Conservation (phyloP, 129 eudicot genomes). For the Flaveria robusta region DNA sequence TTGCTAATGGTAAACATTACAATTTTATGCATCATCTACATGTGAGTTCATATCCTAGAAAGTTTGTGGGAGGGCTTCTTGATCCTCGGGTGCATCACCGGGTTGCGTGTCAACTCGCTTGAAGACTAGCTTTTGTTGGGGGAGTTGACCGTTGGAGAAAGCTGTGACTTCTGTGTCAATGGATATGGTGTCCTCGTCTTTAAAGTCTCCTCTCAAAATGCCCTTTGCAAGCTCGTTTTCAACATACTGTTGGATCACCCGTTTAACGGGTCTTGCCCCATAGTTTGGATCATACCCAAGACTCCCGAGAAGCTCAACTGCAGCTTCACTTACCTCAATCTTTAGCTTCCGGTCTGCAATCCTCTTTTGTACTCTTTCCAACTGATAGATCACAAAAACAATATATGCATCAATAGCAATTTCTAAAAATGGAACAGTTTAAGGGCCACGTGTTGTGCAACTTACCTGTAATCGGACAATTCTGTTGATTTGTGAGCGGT, state of each 20-base stretch:
- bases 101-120: conserved; percentile 40
- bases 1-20: conserved; percentile 16
- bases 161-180: conserved; percentile 88
- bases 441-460: background rate
- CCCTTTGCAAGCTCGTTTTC: conserved; percentile 98
- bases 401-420: background rate
- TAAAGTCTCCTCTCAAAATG: conserved; percentile 87
- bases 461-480: conserved; percentile 86
- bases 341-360: conserved; percentile 78
- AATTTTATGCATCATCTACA: conserved; percentile 11
- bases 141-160: conserved; percentile 84
- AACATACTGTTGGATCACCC: conserved; percentile 89
- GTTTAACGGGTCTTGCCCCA: conserved; percentile 96
- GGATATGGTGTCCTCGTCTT: conserved; percentile 76
- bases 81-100: conserved; percentile 40
- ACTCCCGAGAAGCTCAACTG: conserved; percentile 69
- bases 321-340: conserved; percentile 68
- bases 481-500: conserved; percentile 77
- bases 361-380: conserved; percentile 86
- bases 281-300: conserved; percentile 96
- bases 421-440: background rate
- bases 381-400: conserved; percentile 35
- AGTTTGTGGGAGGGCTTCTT: conserved; percentile 48
- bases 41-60: conserved; percentile 11
- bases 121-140: conserved; percentile 87